These are phyloP conservation scores for Chamaenerion angustifolium DNA, from an alignment of 345 rosid species.

Conservation along the genomic window DNA sequence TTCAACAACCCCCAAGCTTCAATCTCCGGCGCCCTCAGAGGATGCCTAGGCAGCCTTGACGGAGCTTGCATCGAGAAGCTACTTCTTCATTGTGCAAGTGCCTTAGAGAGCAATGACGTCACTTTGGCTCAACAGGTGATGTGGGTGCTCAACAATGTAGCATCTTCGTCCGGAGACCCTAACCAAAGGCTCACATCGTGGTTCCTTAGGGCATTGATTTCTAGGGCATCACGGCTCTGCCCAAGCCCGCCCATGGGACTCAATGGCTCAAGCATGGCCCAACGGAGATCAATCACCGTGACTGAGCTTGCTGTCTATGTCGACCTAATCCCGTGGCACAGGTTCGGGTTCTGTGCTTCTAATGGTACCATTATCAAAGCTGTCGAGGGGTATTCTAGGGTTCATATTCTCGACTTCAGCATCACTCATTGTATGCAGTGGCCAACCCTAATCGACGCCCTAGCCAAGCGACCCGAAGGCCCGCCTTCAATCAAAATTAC, in stretches of 20 bases:
- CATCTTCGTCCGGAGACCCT: conserved; percentile 49
- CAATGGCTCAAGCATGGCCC: conserved; percentile 20
- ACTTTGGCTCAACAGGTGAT: conserved; percentile 67
- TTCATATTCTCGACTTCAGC: conserved; percentile 54
- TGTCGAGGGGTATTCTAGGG: conserved; percentile 29
- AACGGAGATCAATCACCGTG: conserved; percentile 37
- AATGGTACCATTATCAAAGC: conserved; percentile 40
- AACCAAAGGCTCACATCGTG: conserved; percentile 53
- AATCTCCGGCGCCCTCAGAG: conserved; percentile 38
- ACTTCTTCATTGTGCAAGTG: conserved; percentile 58
- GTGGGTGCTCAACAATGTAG: conserved; percentile 79
- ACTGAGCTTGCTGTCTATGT: conserved; percentile 59
- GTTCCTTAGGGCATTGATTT: conserved; percentile 51
- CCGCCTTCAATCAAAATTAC: conserved; percentile 53
- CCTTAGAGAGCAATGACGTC: conserved; percentile 49
- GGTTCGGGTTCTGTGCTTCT: conserved; percentile 58
- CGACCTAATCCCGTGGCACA: conserved; percentile 66
- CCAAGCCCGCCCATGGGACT: conserved; percentile 27
- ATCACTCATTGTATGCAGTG: conserved; percentile 66
- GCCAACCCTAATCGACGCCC: conserved; percentile 58
- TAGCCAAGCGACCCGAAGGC: conserved; percentile 51
- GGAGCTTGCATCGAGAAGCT: conserved; percentile 65
- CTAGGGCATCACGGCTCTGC: conserved; percentile 46
- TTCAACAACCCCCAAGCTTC: conserved; percentile 21
- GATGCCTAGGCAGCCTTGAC: conserved; percentile 56